These are phyloP conservation scores for Brassica cretica DNA, from an alignment of 345 rosid species.

Conservation along the genomic window DNA sequence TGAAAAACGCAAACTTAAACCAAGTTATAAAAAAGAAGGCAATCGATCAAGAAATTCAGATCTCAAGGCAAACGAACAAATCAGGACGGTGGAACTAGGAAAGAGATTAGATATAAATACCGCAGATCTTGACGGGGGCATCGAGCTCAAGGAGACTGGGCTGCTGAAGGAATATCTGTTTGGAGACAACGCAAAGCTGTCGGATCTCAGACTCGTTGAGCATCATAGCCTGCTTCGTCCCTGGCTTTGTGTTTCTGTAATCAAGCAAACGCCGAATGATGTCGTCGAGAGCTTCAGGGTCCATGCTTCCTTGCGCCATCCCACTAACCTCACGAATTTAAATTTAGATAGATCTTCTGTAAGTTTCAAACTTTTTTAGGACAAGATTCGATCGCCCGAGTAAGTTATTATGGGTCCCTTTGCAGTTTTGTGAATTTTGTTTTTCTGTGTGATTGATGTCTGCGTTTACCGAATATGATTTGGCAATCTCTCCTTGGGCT, in stretches of 20 bases:
- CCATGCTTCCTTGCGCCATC: conserved; percentile 35
- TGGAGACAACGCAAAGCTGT: conserved; percentile 61
- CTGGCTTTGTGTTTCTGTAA: conserved; percentile 32
- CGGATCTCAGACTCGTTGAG: conserved; percentile 80
- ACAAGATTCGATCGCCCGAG: conserved; percentile 18
- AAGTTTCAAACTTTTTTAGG: conserved; percentile 25
- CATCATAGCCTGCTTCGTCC: conserved; percentile 58
- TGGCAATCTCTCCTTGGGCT: conserved; percentile 5
- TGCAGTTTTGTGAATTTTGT: neutral
- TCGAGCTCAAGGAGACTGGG: conserved; percentile 79
- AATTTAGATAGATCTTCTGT: neutral
- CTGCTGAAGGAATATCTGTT: conserved; percentile 71
- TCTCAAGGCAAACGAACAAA: neutral
- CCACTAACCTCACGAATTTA: conserved; percentile 5
- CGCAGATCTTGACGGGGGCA: conserved; percentile 91
- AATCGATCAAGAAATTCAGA: conserved; percentile 8
- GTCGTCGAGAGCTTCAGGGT: conserved; percentile 33
- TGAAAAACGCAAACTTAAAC: neutral
- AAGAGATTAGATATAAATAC: conserved; percentile 29
- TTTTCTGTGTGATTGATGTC: neutral
- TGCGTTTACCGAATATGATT: conserved; percentile 22
- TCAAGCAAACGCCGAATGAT: conserved; percentile 32
- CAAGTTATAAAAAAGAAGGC: neutral
- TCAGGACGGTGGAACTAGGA: neutral
- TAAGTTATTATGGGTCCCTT: neutral